Evolutionary conservation across 495 filamentous ascomycete genomes (phyloP).

Genomic region (Hypoxylon lienhwacheense): DNA sequence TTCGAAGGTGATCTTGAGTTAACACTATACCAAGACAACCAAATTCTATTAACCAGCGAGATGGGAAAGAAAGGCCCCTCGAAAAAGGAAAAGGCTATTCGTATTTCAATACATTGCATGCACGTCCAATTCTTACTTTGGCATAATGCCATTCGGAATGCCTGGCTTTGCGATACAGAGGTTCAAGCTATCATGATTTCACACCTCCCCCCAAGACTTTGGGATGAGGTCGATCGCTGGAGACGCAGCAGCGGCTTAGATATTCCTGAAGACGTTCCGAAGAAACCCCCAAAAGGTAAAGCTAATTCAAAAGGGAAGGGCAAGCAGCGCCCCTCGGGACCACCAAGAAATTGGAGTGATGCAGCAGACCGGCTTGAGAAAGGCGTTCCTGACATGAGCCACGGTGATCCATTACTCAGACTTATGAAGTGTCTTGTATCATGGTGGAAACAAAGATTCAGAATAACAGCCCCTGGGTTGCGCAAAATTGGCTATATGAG

Average conservation of each 20-base stretch:
- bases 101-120: slow-evolving; percentile 77
- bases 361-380: slow-evolving; percentile 68
- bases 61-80: slow-evolving; percentile 82
- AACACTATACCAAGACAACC: slow-evolving; percentile 64
- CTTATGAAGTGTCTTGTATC: slow-evolving; percentile 72
- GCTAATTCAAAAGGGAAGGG: slow-evolving; percentile 41
- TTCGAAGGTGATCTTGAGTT: slow-evolving; percentile 69
- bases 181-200: slow-evolving; percentile 75
- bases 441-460: slow-evolving; percentile 88
- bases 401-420: slow-evolving; percentile 79
- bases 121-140: slow-evolving; percentile 88
- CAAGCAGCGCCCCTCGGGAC: slow-evolving; percentile 48
- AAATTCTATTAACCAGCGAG: slow-evolving; percentile 57
- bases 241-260: slow-evolving; percentile 65
- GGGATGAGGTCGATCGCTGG: slow-evolving; percentile 77
- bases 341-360: slow-evolving; percentile 72
- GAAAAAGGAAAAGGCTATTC: slow-evolving; percentile 77
- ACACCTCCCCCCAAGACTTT: slow-evolving; percentile 64
- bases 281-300: slow-evolving; percentile 40
- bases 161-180: slow-evolving; percentile 79
- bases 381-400: slow-evolving; percentile 68
- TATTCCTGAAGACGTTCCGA: slow-evolving; percentile 41
- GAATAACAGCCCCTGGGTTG: slow-evolving; percentile 74
- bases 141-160: slow-evolving; percentile 85
- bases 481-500: slow-evolving; percentile 87